These are phyloP conservation scores for Pseudocercospora vitis DNA, from an alignment of 2,329 filamentous ascomycete species.

Conservation along the genomic window DNA sequence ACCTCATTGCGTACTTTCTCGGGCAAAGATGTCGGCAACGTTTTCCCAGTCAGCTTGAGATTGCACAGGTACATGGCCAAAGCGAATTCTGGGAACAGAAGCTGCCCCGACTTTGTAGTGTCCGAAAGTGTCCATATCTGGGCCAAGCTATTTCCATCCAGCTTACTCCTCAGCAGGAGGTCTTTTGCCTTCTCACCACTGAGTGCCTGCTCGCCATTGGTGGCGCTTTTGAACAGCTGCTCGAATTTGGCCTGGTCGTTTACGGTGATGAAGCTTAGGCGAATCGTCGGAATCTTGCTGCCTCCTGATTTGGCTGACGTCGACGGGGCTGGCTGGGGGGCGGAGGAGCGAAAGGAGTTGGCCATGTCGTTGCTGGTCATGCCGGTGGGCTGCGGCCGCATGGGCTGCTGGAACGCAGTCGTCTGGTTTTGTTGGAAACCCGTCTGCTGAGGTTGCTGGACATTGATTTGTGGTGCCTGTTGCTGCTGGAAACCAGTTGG, in stretches of 20 bases:
- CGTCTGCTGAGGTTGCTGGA: constrained; percentile 37
- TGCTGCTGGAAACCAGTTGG: constrained; percentile 42
- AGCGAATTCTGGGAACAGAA: constrained; percentile 96
- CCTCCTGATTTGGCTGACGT: constrained; percentile 62
- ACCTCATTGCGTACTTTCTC: constrained; percentile 93
- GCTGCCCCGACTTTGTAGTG: constrained; percentile 91
- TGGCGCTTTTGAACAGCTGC: constrained; percentile 93
- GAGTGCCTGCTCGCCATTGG: constrained; percentile 79
- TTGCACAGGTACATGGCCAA: constrained; percentile 99
- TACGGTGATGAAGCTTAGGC: constrained; percentile 92
- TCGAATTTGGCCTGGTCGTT: constrained; percentile 96
- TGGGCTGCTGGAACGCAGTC: constrained; percentile 47
- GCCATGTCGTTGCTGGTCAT: constrained; percentile 66
- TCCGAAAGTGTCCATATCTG: constrained; percentile 95
- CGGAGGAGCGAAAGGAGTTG: constrained; percentile 56
- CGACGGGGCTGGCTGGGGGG: constrained; percentile 54
- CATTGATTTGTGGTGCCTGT: constrained; percentile 42
- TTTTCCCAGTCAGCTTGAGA: constrained; percentile 82
- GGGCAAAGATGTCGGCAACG: constrained; percentile 71
- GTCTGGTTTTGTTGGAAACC: constrained; percentile 44
- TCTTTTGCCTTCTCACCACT: constrained; percentile 91
- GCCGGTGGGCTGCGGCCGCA: constrained; percentile 56
- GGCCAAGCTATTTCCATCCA: constrained; percentile 82
- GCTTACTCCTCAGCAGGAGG: constrained; percentile 80
- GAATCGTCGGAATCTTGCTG: constrained; percentile 87